These are phyloP conservation scores for Raddia distichophylla DNA, from an alignment of 176 grass and related monocot species.

Conservation along the genomic window DNA sequence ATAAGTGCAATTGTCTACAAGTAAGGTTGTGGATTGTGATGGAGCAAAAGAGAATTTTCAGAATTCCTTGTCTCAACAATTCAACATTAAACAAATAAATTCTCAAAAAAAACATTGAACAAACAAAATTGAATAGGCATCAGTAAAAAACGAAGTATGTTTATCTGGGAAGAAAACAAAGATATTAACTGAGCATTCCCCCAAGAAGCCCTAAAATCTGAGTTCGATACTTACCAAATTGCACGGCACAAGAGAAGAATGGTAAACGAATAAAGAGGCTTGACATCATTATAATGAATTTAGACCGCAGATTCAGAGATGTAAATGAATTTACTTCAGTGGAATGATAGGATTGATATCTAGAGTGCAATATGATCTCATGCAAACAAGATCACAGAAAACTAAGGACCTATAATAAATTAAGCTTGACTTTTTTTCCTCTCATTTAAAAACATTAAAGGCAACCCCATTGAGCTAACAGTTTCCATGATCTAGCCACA, in stretches of 20 bases:
- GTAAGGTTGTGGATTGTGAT: not conserved
- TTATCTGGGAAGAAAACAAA: not conserved
- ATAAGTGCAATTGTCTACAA: conserved; percentile 16
- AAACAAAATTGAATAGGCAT: not conserved
- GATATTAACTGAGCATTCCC: not conserved
- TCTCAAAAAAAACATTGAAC: not conserved
- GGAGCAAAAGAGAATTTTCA: not conserved
- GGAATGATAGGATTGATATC: not conserved
- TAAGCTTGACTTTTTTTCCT: conserved; percentile 18
- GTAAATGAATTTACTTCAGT: not conserved
- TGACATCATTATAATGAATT: conserved; percentile 4
- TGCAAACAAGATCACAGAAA: not conserved
- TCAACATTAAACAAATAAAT: too few species aligned
- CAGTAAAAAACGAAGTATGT: not conserved
- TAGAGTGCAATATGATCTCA: not conserved
- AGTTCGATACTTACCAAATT: not conserved
- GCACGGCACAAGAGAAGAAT: not conserved
- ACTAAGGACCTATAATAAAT: not conserved
- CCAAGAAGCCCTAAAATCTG: not conserved
- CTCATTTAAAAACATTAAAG: conserved; percentile 5
- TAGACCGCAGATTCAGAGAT: not conserved
- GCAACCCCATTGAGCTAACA: not conserved
- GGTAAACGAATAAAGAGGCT: conserved; percentile 20
- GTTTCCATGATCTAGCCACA: conserved; percentile 28
- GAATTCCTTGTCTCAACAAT: not conserved